phyloP scores from a whole-genome alignment of 768 basidiomycete species.

The Naganishia friedmannii region DNA sequence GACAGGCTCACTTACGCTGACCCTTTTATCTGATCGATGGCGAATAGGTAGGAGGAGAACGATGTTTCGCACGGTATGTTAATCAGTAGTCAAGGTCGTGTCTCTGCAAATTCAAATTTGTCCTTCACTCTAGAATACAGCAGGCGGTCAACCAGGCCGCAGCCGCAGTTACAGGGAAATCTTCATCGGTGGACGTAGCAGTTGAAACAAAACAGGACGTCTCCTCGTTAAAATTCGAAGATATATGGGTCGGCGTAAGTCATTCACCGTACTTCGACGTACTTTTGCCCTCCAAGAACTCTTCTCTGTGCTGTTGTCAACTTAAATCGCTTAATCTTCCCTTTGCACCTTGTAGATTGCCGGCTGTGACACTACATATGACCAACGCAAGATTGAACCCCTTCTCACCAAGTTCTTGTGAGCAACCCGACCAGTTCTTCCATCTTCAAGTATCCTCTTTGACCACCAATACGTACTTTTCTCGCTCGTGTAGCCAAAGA shows the following conservation, averaged over 20 bases:
- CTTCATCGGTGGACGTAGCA: too few relatives aligned
- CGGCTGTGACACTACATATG: constrained; percentile 71
- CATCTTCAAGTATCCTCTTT: neutral
- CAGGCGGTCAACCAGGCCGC: neutral
- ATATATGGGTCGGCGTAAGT: constrained; percentile 76
- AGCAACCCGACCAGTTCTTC: neutral
- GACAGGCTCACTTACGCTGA: neutral
- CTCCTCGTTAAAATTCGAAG: constrained; percentile 54
- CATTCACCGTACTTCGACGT: too few relatives aligned
- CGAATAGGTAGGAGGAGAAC: constrained; percentile 3
- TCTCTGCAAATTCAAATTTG: too few relatives aligned
- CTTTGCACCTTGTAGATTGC: constrained; percentile 43
- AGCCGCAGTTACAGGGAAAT: too few relatives aligned
- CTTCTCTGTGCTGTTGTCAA: neutral
- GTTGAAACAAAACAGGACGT: neutral
- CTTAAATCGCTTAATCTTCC: too few relatives aligned
- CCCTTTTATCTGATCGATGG: too few relatives aligned
- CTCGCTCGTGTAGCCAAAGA: constrained; percentile 37
- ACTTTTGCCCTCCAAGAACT: neutral
- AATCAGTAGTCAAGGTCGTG: neutral
- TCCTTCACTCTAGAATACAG: neutral
- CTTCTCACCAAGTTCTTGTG: constrained; percentile 24
- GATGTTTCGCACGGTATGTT: constrained; percentile 7
- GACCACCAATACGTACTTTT: neutral
- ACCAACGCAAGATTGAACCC: constrained; percentile 60